Evolutionary conservation across 257 asterid species (phyloP), one percentile per base, ranked within the genome.

Genomic region (Nicotiana obtusifolia): DNA sequence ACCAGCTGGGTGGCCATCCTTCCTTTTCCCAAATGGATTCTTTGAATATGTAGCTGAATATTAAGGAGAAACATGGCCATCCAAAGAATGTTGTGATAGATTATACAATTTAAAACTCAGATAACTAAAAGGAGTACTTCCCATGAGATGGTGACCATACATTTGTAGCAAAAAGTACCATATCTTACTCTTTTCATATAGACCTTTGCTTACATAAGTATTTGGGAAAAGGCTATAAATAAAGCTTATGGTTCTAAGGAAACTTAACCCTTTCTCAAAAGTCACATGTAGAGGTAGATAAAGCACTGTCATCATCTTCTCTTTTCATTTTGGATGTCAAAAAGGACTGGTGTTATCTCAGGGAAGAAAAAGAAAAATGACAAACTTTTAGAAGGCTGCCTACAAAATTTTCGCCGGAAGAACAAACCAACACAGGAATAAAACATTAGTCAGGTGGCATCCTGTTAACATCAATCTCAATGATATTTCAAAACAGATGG

Each of bases 11-110:
- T 91, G 81, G 86, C 64, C 73, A 5, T 94, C 98, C 92, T 93
- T 96, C 89, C 99, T 89, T 77, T 83, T 93, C 73, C 99, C 99
- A 28, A 96, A 96, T 81, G 99, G 99, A 80, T 96, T 96, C 91
- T 96, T 96, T n/a, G 99, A 96, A 92, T 90, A 96, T 84, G 97
- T 96, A 81, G 87, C 88, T 85, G 79, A 82, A 80, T 14, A 95
- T 96, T 88, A 96, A 94, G 98, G 78, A 82, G 77, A 83, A 89
- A 80, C 88, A 80, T 20, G 47, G 80, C 4, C 78, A 81, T 54
- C 65, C 66, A 65, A 49, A 75, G 62, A 75, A 75, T 7, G 16
- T 26, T 75, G 9, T 22, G 52, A 7, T 49, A 24, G 62, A 75
- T 15, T 14, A 75, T 9, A 75, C 57, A 75, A 49, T 14, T 49